Base-by-base conservation (phyloP, 1,284 basidiomycete species). In the Irpex sp. region DNA sequence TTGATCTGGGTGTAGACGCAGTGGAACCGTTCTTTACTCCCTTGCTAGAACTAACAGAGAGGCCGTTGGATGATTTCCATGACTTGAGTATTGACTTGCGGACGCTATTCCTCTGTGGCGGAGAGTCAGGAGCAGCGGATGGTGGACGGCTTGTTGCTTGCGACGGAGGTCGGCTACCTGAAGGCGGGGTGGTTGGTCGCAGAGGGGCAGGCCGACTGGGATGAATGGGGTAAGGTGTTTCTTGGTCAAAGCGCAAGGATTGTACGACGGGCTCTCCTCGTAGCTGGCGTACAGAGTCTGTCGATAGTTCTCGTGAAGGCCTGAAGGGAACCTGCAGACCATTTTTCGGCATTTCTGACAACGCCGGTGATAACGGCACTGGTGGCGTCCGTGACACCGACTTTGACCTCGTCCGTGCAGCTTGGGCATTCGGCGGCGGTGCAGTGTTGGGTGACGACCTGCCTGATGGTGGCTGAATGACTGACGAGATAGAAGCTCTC, bases 81-180 rank as follows among this genome's bases (percentile, higher is more conserved):
- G 78, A 77, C 72, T 90, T 90, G 66, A 91, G 74, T 65, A 91
- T 91, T 13, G 89, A 91, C 76, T 89, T 91, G 51, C 87, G 84
- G 54, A 78, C 78, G 7, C 70, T 47, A 52, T 62, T 66, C 61
- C 64, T 68, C 40, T 73, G 69, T 11, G 66, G 62, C 13, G 72
- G 57, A 19, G 65, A 66, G 7, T 75, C 67, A 54, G 73, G 70
- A 4, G 51, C 21, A 21, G 60, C 63, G 21, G 67, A 71, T 64
- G 58, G 66, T 36, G 62, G 66, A 62, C 61, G 68, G 26, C 62
- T 60, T 36, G 56, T 56, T 37, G 63, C 57, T n/a, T 60, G 61
- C 3, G 67, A 62, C 17, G 64, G 63, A 17, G 66, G 68, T 17
- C 67, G 60, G 7, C 62, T 62, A 11, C 71, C 66, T 21, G 73